These are phyloP conservation scores for Fonsecaea multimorphosa DNA, from an alignment of 2,329 filamentous ascomycete genomes.

Conservation along the genomic window DNA sequence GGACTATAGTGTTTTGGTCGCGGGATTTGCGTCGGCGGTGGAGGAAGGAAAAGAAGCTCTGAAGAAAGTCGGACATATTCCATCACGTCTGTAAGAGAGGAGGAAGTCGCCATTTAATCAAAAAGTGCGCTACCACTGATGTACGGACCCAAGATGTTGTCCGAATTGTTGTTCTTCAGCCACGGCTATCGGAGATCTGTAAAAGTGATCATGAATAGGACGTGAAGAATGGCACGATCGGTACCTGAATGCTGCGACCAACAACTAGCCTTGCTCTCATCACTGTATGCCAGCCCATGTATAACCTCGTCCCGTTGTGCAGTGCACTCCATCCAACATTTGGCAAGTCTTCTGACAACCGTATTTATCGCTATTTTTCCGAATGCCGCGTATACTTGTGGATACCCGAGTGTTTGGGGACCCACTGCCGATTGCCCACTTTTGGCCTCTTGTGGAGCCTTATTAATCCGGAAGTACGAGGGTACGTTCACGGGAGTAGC, in stretches of 20 bases:
- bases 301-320: neutral
- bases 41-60: neutral
- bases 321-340: neutral
- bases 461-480: no score
- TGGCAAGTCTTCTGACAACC: neutral
- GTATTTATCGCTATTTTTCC: neutral
- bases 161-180: no score
- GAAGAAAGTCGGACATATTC: neutral
- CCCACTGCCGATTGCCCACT: neutral
- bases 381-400: neutral
- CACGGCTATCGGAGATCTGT: no score
- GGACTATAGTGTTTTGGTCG: constrained; percentile 14
- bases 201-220: no score
- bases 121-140: no score
- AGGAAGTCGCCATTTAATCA: no score
- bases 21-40: constrained; percentile 7
- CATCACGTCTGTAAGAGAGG: neutral
- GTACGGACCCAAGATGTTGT: no score
- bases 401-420: neutral
- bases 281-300: neutral
- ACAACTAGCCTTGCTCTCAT: no score
- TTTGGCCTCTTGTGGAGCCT: neutral
- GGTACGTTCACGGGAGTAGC: no score
- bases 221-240: no score
- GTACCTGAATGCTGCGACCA: no score